Evolutionary conservation across 129 eudicot species (phyloP).

Genomic region (Dittrichia graveolens): DNA sequence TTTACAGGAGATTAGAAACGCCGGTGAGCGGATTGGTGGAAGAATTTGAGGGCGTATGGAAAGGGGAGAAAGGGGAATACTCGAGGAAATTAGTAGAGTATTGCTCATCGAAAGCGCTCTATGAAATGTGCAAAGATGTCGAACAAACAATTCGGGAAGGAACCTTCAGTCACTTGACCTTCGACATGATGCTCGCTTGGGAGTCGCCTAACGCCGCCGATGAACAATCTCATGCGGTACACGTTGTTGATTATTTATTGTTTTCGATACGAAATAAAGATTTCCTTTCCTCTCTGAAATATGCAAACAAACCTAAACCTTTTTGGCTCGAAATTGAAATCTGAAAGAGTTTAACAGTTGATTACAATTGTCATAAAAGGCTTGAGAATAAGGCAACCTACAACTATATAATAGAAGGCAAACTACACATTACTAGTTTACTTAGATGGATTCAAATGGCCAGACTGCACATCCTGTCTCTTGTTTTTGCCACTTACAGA

Average conservation of each 20-base stretch:
- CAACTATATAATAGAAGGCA: not conserved
- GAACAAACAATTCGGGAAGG: slow-evolving; percentile 63
- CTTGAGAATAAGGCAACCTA: not conserved
- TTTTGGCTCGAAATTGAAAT: not conserved
- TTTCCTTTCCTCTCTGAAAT: not conserved
- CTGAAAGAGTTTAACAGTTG: not conserved
- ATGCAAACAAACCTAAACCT: slow-evolving; percentile 4
- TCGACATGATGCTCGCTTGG: slow-evolving; percentile 98
- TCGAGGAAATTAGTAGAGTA: slow-evolving; percentile 67
- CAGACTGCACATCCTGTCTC: no score
- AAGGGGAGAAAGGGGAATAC: slow-evolving; percentile 54
- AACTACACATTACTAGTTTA: not conserved
- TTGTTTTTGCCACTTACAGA: no score
- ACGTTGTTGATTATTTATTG: not conserved
- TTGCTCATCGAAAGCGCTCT: slow-evolving; percentile 61
- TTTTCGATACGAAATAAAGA: not conserved
- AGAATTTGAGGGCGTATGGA: slow-evolving; percentile 62
- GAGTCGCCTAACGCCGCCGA: slow-evolving; percentile 54
- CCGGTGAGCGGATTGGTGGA: slow-evolving; percentile 47
- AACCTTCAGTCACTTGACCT: slow-evolving; percentile 66
- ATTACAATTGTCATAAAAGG: not conserved
- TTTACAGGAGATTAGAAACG: slow-evolving; percentile 52
- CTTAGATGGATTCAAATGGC: not conserved
- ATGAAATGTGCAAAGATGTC: slow-evolving; percentile 42
- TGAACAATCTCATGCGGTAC: slow-evolving; percentile 56